Evolutionary conservation across 192 early-diverging fungal species (phyloP), one percentile per base, ranked within the genome.

Genomic region (Coemansia sp.): DNA sequence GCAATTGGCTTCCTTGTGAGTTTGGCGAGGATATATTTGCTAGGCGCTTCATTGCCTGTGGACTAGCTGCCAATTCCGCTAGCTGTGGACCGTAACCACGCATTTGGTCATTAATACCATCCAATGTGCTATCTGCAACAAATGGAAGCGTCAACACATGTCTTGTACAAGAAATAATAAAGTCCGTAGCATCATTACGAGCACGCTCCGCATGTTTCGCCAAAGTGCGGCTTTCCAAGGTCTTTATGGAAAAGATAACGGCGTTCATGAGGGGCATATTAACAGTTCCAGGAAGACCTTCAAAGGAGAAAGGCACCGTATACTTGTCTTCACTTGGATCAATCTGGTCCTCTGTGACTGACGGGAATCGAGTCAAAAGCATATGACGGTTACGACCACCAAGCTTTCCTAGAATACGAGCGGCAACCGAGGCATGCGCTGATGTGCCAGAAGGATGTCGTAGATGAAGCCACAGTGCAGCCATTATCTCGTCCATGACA

Each of bases 351-450:
- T 19, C 41, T 11, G 45, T 5, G 6, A 68, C 55, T 9, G 54
- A 45, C 21, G 75, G 77, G 66, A 74, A 76, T 45, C 77, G 66
- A 6, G 77, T 77, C 21, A 77, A 87, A 19, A 98, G 78, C 85
- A 95, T 88, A 40, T 93, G 83, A 49, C 97, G 87, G 77, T 99
- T 99, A 26, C 95, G 83, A 2, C 98, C 98, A n/a, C 98, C 98
- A 37, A 99, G 88, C 74, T 99, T 98, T 9, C 98, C 98, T 1
- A 99, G 82, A 57, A 99, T 98, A 15, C 94, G 85, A 66, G 94
- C 89, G 5, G 97, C 92, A 4, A 91, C 89, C 65, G 92, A 88
- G 39, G 91, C 92, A 66, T 97, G 94, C 10, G 82, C 76, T 22
- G 86, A 89, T 63, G 90, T 91, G 76, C 97, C 96, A 4, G 95